These are phyloP conservation scores for Casuarina cunninghamiana DNA, from an alignment of 306 rosid genomes.

Conservation along the genomic window DNA sequence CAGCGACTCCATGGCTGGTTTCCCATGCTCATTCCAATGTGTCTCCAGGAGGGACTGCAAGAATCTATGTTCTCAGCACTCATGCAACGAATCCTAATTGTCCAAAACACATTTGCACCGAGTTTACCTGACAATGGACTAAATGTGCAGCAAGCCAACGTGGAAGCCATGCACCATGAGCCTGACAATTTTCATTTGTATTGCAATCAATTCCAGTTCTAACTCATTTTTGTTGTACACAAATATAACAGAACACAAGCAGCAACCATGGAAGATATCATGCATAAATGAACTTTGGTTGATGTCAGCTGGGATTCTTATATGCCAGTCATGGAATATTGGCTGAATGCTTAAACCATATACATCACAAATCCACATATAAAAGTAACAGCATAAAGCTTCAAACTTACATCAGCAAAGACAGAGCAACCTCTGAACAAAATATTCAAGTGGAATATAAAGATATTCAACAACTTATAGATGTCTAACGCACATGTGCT, in stretches of 20 bases:
- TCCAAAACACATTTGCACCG: conserved; percentile 16
- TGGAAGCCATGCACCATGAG: conserved; percentile 89
- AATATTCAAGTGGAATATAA: background rate
- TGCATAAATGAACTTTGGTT: background rate
- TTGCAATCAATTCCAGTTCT: background rate
- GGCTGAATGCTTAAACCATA: background rate
- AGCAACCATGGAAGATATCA: background rate
- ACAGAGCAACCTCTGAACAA: background rate
- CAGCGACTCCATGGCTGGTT: conserved; percentile 61
- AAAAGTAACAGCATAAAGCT: background rate
- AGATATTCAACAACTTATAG: too few species aligned
- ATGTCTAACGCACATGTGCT: too few species aligned
- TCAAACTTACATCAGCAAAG: conserved; percentile 1
- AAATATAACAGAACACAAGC: conserved; percentile 7
- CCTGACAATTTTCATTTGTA: conserved; percentile 40
- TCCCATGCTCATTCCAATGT: conserved; percentile 76
- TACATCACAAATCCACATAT: background rate
- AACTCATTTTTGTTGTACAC: background rate
- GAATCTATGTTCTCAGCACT: conserved; percentile 27
- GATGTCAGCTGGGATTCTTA: background rate
- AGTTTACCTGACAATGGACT: conserved; percentile 56
- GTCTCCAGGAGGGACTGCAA: conserved; percentile 52
- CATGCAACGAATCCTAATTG: conserved; percentile 16
- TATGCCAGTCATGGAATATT: background rate
- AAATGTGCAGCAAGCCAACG: conserved; percentile 82